Base-by-base conservation (phyloP, 2,329 filamentous ascomycete species). In the Neurospora crassa region DNA sequence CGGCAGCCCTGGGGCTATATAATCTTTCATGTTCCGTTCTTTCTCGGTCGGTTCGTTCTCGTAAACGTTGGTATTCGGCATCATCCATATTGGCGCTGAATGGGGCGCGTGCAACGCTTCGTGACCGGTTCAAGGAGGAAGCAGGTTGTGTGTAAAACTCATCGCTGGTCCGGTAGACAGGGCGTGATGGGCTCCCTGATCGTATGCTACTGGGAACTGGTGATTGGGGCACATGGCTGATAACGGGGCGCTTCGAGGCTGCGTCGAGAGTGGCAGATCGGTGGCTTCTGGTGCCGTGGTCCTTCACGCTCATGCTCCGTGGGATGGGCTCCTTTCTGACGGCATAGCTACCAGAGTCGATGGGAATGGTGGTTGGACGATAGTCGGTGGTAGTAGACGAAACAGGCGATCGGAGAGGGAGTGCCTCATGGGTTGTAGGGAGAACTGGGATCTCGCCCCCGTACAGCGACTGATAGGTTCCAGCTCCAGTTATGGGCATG, bases 131-230 rank as follows among this genome's bases (percentile, higher is more conserved):
- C 8, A 84, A 83, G 40, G 88, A 89, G 5, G 86, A 85, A 69
- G 87, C 87, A n/a, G 88, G 88, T 73, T 88, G 83, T 40, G 87
- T 78, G 76, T 87, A 88, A 75, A 87, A 88, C 41, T 85, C 83
- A 47, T 89, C 87, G 75, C 83, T 86, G 18, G 84, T 79, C 67
- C 86, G 83, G 78, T 86, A 85, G 5, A 84, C 79, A 70, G 88
- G 86, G 73, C 84, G 80, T 68, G 81, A 77, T 20, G 88, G 87
- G 76, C 87, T 90, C 68, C 77, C 76, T 59, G 80, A 78, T 67
- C 78, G 77, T 67, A 76, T 78, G 43, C 76, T 78, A 70, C 79
- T 79, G 42, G 80, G 79, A 68, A 80, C 76, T 74, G 84, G 81
- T 37, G 82, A 80, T 67, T 73, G 8, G 42, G 45, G 34, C 68